phyloP scores from a whole-genome alignment of 352 stramenopile species.

The Globisporangium mamillatum region DNA sequence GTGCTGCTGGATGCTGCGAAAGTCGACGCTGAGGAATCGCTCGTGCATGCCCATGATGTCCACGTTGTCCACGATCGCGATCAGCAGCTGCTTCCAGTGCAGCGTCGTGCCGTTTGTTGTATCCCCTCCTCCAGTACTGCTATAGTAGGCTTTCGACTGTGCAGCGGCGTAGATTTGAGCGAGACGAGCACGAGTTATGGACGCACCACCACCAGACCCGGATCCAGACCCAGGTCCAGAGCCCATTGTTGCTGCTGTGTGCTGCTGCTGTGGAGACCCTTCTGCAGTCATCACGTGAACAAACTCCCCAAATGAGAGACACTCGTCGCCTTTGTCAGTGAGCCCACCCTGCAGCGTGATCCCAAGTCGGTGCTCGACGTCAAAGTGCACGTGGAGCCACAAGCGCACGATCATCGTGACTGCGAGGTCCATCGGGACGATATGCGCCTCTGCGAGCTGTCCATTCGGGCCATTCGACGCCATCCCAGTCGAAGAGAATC shows the following conservation, averaged over 20 bases:
- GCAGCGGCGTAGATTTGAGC: constrained; percentile 28
- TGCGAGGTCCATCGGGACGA: constrained; percentile 35
- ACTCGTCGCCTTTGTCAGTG: constrained; percentile 1
- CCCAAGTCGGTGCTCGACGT: constrained; percentile 22
- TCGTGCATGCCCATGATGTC: constrained; percentile 34
- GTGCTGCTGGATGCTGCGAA: constrained; percentile 36
- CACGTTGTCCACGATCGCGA: constrained; percentile 26
- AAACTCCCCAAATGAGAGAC: constrained; percentile 39
- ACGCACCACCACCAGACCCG: not conserved
- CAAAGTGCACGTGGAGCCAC: constrained; percentile 29
- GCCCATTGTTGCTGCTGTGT: not conserved
- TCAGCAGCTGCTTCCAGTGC: constrained; percentile 28
- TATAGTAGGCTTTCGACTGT: not conserved
- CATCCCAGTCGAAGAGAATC: not conserved
- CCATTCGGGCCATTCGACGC: constrained; percentile 21
- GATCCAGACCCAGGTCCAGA: not conserved
- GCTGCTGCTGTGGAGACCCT: not conserved
- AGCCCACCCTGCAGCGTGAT: constrained; percentile 29
- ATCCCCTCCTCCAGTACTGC: not conserved
- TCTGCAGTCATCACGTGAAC: constrained; percentile 28
- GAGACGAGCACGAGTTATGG: constrained; percentile 22
- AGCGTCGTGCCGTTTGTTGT: not conserved
- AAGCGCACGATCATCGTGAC: constrained; percentile 26
- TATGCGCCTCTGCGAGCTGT: constrained; percentile 26
- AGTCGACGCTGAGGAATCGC: constrained; percentile 25